Conservation (phyloP, 495 filamentous ascomycete species). For the Xylaria scruposa region DNA sequence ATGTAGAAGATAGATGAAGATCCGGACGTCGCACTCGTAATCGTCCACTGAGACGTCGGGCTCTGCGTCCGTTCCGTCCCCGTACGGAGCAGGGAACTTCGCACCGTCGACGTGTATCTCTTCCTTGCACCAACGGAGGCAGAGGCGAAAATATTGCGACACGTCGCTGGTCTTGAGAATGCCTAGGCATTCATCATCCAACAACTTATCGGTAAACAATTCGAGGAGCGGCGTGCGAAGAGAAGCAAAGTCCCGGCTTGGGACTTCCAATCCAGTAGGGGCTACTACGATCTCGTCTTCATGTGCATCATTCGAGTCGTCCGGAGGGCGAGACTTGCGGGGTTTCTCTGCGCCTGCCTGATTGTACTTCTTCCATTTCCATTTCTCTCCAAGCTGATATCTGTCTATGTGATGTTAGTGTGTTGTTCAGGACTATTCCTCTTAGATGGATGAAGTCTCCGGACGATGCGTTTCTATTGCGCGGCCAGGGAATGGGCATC, state of each 20-base stretch:
- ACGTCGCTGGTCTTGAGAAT: conserved; percentile 2
- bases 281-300: not conserved
- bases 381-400: conserved; percentile 13
- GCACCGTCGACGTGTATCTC: not conserved
- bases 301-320: not conserved
- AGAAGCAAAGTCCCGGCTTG: not conserved
- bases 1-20: conserved; percentile 28
- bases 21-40: not conserved
- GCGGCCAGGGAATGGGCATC: not conserved
- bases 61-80: not conserved
- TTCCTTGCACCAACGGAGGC: conserved; percentile 6
- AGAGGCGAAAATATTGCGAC: not conserved
- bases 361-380: conserved; percentile 20
- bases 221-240: not conserved
- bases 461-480: not conserved
- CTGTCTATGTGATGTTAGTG: not conserved
- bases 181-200: not conserved
- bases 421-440: not conserved
- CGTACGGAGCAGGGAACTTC: not conserved
- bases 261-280: not conserved
- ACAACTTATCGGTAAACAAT: not conserved
- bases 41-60: not conserved
- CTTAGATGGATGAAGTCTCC: not conserved
- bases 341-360: not conserved
- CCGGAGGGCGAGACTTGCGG: not conserved